A percentile compares a stretch with the other conserved stretches of the same genome.
phyloP scores from a whole-genome alignment of 192 early-diverging fungal species.

The Paraglomus occultum region DNA sequence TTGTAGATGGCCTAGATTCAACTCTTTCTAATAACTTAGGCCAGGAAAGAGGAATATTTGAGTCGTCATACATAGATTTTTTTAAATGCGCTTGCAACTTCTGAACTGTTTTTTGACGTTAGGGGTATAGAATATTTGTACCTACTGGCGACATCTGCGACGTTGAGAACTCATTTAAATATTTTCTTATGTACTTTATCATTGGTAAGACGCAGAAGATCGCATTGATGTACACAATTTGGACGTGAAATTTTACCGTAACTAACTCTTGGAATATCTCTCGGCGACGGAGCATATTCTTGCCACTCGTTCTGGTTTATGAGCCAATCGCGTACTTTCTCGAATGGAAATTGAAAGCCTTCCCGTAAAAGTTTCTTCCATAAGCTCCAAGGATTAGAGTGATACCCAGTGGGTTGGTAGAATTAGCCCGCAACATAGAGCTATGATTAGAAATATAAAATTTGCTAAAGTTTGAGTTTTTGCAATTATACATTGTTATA shows the following conservation, averaged over 20 bases:
- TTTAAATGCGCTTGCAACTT: neutral
- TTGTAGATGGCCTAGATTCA: too few relatives aligned
- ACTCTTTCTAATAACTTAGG: neutral
- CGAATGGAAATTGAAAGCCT: neutral
- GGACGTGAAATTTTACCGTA: conserved; percentile 17
- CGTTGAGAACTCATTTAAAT: neutral
- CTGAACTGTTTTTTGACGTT: neutral
- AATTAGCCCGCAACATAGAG: too few relatives aligned
- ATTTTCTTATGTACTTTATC: neutral
- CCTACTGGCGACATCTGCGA: neutral
- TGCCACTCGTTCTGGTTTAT: neutral
- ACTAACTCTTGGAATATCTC: neutral
- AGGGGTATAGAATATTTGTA: neutral
- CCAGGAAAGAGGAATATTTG: neutral
- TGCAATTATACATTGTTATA: too few relatives aligned
- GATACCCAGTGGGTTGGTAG: neutral
- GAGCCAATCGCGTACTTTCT: neutral
- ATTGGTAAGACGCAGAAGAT: neutral
- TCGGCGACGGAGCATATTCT: neutral
- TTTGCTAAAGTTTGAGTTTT: too few relatives aligned
- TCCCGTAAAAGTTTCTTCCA: neutral
- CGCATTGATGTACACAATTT: conserved; percentile 1
- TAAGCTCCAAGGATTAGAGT: neutral
- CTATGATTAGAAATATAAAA: too few relatives aligned
- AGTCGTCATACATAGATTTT: conserved; percentile 9